Evolutionary conservation across 768 basidiomycete species (phyloP), one percentile per base, ranked within the genome.

Genomic region (Cantharellus cinnabarinus): DNA sequence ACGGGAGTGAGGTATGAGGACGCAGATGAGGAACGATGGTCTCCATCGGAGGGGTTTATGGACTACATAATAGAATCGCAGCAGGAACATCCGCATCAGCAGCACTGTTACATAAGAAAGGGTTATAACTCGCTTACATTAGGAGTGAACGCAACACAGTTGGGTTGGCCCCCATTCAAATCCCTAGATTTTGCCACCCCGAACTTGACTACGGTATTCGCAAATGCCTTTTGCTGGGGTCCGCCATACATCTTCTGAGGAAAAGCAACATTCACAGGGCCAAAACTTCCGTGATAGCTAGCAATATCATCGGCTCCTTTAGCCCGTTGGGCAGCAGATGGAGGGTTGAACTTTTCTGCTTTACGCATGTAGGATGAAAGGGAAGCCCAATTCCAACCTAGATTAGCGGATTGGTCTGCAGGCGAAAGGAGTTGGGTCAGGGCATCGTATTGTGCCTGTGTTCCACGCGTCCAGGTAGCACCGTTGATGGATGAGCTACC

Each of bases 1-100:
- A 79, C 75, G 7, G 79, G 79, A 0, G 76, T 74, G 35, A 77
- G 70, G 62, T 80, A 81, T 0, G 79, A 78, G 56, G 72, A 68
- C 4, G 73, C 75, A 0, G 79, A 77, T 0, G 78, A 79, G 3
- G 77, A 77, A 10, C 79, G 74, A 59, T 78, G 74, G 61, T 77
- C 77, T 5, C 63, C 62, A 42, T 75, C 72, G 61, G 74, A 73
- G 72, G 73, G 74, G 64, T 75, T 71, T n/a, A 79, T 71, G 40
- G 60, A 63, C 67, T 67, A 57, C 4, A 48, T 14, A 7, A 37
- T 29, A 37, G 50, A 41, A 29, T 41, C 5, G 38, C 5, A 41
- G 5, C 35, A 39, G 20, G 4, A n/a, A n/a, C 20, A 29, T 29
- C 20, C 20, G 20, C 20, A 29, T 29, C 20, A 29, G 20, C 20